Evolutionary conservation across 306 rosid genomes (phyloP).

Genomic region (Spatholobus suberectus): DNA sequence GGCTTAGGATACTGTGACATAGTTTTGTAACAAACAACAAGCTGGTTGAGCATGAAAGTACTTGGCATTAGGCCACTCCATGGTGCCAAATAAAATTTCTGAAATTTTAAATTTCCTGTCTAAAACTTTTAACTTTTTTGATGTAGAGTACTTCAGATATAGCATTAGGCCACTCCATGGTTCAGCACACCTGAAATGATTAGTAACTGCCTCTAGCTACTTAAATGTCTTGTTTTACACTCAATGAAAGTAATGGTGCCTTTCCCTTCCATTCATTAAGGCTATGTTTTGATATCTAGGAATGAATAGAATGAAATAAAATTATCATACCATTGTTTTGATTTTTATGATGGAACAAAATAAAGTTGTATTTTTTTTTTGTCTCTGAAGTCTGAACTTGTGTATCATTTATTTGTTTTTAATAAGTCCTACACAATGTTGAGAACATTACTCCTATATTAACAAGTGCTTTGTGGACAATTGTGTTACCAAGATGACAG

Average conservation of each 20-base stretch:
- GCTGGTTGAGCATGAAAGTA: background rate
- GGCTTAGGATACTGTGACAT: background rate
- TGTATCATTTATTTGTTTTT: background rate
- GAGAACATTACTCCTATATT: background rate
- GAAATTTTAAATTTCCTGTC: background rate
- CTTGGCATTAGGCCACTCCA: too few species aligned
- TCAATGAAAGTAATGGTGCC: background rate
- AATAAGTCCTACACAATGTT: background rate
- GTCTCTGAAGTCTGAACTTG: background rate
- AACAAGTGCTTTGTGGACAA: background rate
- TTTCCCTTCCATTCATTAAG: background rate
- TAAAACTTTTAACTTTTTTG: background rate
- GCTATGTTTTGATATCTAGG: background rate
- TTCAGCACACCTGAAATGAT: slow-evolving; percentile 16
- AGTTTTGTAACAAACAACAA: background rate
- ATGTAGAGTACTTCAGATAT: background rate
- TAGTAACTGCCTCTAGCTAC: background rate
- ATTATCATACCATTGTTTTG: background rate
- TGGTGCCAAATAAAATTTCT: too few species aligned
- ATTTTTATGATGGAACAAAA: background rate
- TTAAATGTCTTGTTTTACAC: background rate
- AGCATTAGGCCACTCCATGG: background rate
- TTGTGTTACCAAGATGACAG: background rate
- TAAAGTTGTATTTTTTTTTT: background rate
- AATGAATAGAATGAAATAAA: background rate